A percentile compares a stretch with the other conserved stretches of the same genome.
Evolutionary conservation across 108 stramenopile genomes (phyloP).

Genomic region (Cylindrotheca closterium): DNA sequence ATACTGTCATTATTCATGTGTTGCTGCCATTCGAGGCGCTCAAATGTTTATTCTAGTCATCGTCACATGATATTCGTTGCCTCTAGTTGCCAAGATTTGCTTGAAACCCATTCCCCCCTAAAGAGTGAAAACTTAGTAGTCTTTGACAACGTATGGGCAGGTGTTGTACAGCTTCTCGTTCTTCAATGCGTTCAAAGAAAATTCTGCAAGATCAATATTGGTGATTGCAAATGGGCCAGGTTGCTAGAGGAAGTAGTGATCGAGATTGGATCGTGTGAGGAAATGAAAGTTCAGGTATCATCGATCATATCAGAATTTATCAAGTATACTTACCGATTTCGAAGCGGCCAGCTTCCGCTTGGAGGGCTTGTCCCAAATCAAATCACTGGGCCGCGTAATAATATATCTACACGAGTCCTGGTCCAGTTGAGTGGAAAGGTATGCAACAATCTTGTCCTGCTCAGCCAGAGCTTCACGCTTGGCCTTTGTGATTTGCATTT

Average conservation of each 20-base stretch:
- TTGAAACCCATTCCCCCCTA: neutral
- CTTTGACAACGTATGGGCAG: slow-evolving; percentile 53
- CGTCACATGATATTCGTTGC: too few species aligned
- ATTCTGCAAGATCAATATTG: slow-evolving; percentile 51
- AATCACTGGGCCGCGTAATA: slow-evolving; percentile 42
- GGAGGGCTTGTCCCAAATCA: slow-evolving; percentile 38
- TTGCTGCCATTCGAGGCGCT: too few species aligned
- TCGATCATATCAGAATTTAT: neutral
- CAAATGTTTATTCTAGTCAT: too few species aligned
- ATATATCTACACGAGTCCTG: slow-evolving; percentile 19
- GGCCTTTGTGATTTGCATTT: slow-evolving; percentile 14
- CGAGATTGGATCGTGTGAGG: neutral
- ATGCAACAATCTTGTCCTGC: slow-evolving; percentile 37
- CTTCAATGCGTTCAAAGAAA: slow-evolving; percentile 45
- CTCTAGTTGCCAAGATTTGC: too few species aligned
- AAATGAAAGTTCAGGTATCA: neutral
- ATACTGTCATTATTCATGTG: too few species aligned
- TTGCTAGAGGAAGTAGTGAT: slow-evolving; percentile 23
- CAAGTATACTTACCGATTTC: slow-evolving; percentile 42
- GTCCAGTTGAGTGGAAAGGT: slow-evolving; percentile 17
- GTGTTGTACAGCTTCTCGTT: slow-evolving; percentile 46
- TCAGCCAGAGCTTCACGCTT: slow-evolving; percentile 16
- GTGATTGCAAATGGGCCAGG: slow-evolving; percentile 50
- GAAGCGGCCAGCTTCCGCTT: slow-evolving; percentile 45
- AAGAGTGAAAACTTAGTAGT: slow-evolving; percentile 6